Evolutionary conservation across 2,329 filamentous ascomycete genomes (phyloP), one percentile per base, ranked within the genome.

Genomic region (Aureobasidium melanogenum): DNA sequence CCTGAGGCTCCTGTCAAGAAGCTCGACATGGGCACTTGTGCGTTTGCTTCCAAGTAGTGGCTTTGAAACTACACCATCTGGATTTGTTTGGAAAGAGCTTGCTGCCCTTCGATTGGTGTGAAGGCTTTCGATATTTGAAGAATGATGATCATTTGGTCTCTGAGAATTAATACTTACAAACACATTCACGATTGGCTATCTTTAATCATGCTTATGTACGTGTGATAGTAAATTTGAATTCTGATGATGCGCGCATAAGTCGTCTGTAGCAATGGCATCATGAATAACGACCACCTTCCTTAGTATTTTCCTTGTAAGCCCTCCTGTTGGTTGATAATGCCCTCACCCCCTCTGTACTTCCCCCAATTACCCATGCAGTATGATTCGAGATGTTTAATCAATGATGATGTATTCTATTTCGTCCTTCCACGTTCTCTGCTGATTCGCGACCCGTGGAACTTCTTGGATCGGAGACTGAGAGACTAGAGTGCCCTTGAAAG

Each of bases 11-110:
- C 80, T 7, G 83, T 82, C 2, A 77, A 82, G 70, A 84, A 84
- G 76, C 73, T 79, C 62, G 85, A 91, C 70, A 81, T 91, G 82
- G 88, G 88, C 1, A 77, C 71, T 43, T 94, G 89, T 72, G 89
- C 88, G 1, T 88, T 84, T 71, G 75, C 77, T 5, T 80, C 76
- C 62, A 72, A 65, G 54, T 36, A 55, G 8, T 15, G 14, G 17
- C 26, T 3, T 19, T 32, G 7, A 24, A 24, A 19, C 1, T 22
- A 34, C 12, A 26, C 6, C n/a, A n/a, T n/a, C n/a, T n/a, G n/a
- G n/a, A n/a, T n/a, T n/a, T n/a, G 5, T 5, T 43, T 44, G 39
- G 15, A 22, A 57, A 15, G 26, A 43, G 6, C 15, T 28, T 30
- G 17, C 3, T 14, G 28, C 19, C 3, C 14, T 9, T 14, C n/a